phyloP scores from a whole-genome alignment of 352 stramenopile species.

The Phytophthora cajani region DNA sequence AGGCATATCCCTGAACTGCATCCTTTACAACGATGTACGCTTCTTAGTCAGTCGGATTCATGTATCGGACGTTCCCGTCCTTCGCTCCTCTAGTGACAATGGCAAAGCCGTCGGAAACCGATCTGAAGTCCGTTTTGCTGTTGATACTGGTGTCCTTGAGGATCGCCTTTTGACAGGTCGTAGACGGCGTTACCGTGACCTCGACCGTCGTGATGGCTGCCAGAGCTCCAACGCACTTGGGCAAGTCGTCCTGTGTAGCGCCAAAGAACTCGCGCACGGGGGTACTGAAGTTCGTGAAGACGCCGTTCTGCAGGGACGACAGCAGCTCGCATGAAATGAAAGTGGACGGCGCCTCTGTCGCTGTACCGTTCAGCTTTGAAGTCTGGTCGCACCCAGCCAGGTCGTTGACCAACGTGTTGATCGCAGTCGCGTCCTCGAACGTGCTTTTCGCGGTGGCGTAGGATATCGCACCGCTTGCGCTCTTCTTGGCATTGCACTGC shows the following conservation, averaged over 20 bases:
- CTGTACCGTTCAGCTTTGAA: conserved; percentile 49
- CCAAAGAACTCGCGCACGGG: conserved; percentile 65
- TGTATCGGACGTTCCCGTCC: conserved; percentile 59
- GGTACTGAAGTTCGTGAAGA: conserved; percentile 78
- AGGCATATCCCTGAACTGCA: neutral
- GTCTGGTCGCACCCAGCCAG: conserved; percentile 57
- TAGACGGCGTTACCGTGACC: conserved; percentile 45
- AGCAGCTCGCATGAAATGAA: conserved; percentile 75
- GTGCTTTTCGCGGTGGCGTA: conserved; percentile 51
- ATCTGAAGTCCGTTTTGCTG: conserved; percentile 58
- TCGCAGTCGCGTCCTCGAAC: conserved; percentile 53
- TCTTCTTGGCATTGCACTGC: conserved; percentile 45
- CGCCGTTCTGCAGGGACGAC: conserved; percentile 70
- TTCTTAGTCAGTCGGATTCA: conserved; percentile 39
- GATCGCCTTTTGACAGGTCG: conserved; percentile 54
- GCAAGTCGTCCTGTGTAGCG: conserved; percentile 47
- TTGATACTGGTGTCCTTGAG: conserved; percentile 64
- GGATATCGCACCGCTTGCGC: conserved; percentile 36
- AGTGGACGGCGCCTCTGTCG: conserved; percentile 50
- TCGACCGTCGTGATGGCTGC: conserved; percentile 51
- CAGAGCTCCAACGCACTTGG: conserved; percentile 62
- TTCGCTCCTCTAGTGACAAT: conserved; percentile 64
- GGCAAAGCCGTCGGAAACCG: conserved; percentile 55
- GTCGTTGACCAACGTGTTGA: conserved; percentile 53
- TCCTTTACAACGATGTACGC: neutral